Evolutionary conservation across 2,329 filamentous ascomycete genomes (phyloP).

Genomic region (Microdochium paspali): DNA sequence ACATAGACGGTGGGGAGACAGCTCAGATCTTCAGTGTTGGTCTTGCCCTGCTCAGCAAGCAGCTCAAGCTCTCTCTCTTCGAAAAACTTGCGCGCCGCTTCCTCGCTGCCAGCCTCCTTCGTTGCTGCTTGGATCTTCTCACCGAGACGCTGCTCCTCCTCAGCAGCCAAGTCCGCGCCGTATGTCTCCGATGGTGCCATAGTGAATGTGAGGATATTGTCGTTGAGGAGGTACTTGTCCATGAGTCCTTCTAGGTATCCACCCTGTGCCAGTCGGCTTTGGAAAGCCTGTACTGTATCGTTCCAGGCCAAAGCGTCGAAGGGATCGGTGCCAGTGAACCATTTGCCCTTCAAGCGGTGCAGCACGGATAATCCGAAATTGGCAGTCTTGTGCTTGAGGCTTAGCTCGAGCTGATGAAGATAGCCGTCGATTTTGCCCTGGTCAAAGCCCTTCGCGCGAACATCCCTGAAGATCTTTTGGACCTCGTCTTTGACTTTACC

Average conservation of each 20-base stretch:
- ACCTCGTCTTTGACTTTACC: conserved; percentile 67
- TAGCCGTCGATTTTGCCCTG: conserved; percentile 86
- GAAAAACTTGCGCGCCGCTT: conserved; percentile 62
- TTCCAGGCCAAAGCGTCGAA: conserved; percentile 91
- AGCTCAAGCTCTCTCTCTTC: conserved; percentile 72
- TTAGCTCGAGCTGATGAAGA: conserved; percentile 87
- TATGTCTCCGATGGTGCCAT: conserved; percentile 81
- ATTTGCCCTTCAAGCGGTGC: conserved; percentile 79
- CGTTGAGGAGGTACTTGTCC: conserved; percentile 83
- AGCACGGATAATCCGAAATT: conserved; percentile 89
- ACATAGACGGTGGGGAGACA: conserved; percentile 84
- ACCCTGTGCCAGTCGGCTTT: conserved; percentile 62
- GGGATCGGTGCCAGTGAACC: conserved; percentile 93
- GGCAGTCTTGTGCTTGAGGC: conserved; percentile 90
- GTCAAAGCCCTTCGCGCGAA: conserved; percentile 71
- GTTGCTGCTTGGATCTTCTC: conserved; percentile 64
- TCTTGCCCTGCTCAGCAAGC: conserved; percentile 73
- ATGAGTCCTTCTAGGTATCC: conserved; percentile 77
- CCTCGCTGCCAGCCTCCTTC: conserved; percentile 58
- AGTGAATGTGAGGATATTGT: conserved; percentile 82
- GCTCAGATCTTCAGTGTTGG: conserved; percentile 74
- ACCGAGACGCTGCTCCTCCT: conserved; percentile 68
- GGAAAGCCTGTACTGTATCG: conserved; percentile 75
- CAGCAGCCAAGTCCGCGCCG: conserved; percentile 61
- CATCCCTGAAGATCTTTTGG: conserved; percentile 60